phyloP scores from a whole-genome alignment of 352 stramenopile species.

The Globisporangium barbulae region DNA sequence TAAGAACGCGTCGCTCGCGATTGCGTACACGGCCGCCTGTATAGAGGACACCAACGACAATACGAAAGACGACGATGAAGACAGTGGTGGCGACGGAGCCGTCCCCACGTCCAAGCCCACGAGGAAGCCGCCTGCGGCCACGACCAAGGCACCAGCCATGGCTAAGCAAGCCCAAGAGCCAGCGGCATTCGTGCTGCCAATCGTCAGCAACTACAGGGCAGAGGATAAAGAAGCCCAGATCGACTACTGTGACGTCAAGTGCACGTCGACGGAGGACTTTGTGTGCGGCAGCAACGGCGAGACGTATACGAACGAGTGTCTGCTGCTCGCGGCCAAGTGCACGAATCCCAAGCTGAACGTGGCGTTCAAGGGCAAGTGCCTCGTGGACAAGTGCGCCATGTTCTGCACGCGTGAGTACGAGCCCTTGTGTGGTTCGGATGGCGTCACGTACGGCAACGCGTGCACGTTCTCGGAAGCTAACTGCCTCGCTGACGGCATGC shows the following conservation, averaged over 20 bases:
- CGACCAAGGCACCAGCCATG: not conserved
- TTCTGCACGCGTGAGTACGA: constrained; percentile 28
- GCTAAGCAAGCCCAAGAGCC: not conserved
- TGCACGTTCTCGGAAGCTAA: constrained; percentile 25
- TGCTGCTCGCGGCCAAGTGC: constrained; percentile 3
- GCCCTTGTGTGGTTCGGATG: constrained; percentile 33
- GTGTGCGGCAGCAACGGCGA: not conserved
- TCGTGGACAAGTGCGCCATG: constrained; percentile 10
- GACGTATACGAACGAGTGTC: constrained; percentile 6
- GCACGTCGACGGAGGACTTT: not conserved
- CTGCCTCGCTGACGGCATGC: constrained; percentile 13
- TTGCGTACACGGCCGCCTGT: constrained; percentile 25
- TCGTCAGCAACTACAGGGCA: not conserved
- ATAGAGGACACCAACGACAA: constrained; percentile 14
- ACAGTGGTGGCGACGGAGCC: not conserved
- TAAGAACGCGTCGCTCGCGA: constrained; percentile 19
- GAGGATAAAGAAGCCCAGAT: not conserved
- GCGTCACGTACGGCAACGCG: constrained; percentile 25
- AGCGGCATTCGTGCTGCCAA: not conserved
- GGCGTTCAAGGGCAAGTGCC: not conserved
- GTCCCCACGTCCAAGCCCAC: not conserved
- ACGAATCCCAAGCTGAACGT: not conserved
- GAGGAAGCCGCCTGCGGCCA: not conserved
- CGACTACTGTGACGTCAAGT: constrained; percentile 3
- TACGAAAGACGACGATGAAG: not conserved